Evolutionary conservation across 495 filamentous ascomycete genomes (phyloP), one percentile per base, ranked within the genome.

Genomic region (Parmelia sp.): DNA sequence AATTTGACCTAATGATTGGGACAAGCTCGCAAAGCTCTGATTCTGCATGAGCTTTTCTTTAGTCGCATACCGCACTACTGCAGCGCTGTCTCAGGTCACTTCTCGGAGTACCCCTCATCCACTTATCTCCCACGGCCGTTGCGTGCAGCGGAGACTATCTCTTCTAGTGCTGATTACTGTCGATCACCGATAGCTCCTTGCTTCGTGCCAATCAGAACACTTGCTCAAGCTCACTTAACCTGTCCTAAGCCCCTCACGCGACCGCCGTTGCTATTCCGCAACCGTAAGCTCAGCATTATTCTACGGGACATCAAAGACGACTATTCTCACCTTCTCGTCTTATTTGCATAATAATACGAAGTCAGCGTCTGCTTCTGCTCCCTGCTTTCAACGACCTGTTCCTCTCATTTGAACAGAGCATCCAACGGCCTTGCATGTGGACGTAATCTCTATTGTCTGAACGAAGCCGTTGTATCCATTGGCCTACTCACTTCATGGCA

Each of bases 81-180:
- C 42, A 45, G 21, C 19, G 42, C 42, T 7, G 19, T 45, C 42
- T 45, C 42, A 23, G 36, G 36, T 11, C 36, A 37, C 6, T 37
- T 37, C 36, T 37, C 36, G 36, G 36, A 17, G 4, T 31, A 25
- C 49, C 49, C 49, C 49, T 53, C 25, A 53, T 21, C 45, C 1
- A 6, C 3, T 53, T 21, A 53, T 53, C 49, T n/a, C 1, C 14
- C 27, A 12, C 1, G 12, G 14, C 40, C 19, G 35, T 64, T 53
- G 17, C 25, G 17, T 62, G 60, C 45, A 55, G 60, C 60, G 29
- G 60, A 55, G n/a, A 63, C 61, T 56, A 57, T 57, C 61, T 63
- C 27, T 53, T 53, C 19, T 53, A 29, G 49, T 53, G 49, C 49
- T 19, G 3, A 53, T 3, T 53, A 31, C 27, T 53, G 49, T 53